A percentile compares a stretch with the other conserved stretches of the same genome.
phyloP scores from a whole-genome alignment of 495 filamentous ascomycete species.

The Usnea hakonensis region DNA sequence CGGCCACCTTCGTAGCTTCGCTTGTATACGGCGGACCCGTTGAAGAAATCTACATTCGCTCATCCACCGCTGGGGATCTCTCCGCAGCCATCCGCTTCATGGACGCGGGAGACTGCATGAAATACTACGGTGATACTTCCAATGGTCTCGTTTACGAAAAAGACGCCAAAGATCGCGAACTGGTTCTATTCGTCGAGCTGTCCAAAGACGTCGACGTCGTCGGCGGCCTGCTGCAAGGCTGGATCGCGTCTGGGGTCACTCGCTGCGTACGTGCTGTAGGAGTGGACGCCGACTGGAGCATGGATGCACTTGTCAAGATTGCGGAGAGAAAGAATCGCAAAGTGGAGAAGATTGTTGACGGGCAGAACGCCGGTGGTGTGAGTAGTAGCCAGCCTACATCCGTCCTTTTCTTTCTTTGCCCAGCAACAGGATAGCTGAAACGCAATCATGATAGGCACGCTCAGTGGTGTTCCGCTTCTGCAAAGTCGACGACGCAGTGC shows the following conservation, averaged over 20 bases:
- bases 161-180: constrained; percentile 16
- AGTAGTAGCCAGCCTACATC: constrained; percentile 14
- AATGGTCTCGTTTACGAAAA: constrained; percentile 38
- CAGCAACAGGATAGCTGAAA: neutral
- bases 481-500: constrained; percentile 35
- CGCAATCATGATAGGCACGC: constrained; percentile 11
- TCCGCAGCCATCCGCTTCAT: constrained; percentile 37
- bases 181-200: constrained; percentile 32
- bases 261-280: constrained; percentile 37
- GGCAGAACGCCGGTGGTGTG: constrained; percentile 28
- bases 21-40: constrained; percentile 40
- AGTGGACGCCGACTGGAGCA: constrained; percentile 30
- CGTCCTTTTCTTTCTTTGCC: too few relatives aligned
- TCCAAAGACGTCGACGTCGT: constrained; percentile 33
- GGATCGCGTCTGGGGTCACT: constrained; percentile 32
- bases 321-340: constrained; percentile 29
- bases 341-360: constrained; percentile 35
- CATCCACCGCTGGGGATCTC: constrained; percentile 12
- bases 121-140: constrained; percentile 35
- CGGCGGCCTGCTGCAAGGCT: constrained; percentile 31
- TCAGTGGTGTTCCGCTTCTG: constrained; percentile 38
- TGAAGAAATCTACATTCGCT: constrained; percentile 28
- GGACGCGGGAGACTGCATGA: constrained; percentile 31
- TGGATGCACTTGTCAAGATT: constrained; percentile 28
- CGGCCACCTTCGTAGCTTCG: constrained; percentile 32